Conservation (phyloP, 208 protist genomes). For the Trypanosoma conorhini region DNA sequence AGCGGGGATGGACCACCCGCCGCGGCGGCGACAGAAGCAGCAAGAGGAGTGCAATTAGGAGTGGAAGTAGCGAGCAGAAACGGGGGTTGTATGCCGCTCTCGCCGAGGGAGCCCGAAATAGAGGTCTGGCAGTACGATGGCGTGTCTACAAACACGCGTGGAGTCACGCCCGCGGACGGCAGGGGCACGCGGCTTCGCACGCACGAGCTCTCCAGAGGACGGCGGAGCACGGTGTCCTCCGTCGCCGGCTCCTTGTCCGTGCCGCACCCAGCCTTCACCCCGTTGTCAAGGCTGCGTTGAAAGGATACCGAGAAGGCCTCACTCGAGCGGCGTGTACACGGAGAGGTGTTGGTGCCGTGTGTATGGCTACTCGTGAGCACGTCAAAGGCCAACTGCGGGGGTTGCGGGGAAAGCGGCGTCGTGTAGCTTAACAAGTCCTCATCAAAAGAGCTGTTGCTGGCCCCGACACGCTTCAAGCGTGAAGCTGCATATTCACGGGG, state of each 20-base stretch:
- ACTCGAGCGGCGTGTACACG: not conserved
- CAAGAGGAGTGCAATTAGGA: not conserved
- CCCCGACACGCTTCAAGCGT: not conserved
- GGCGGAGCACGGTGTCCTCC: not conserved
- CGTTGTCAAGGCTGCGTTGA: not conserved
- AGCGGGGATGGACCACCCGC: not conserved
- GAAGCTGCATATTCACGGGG: not conserved
- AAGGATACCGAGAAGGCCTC: not conserved
- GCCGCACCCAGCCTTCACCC: not conserved
- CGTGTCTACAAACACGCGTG: not conserved
- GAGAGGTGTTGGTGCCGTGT: not conserved
- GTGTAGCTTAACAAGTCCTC: constrained; percentile 12
- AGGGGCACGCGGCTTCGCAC: not conserved
- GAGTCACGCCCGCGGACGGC: not conserved
- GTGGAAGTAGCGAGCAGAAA: not conserved
- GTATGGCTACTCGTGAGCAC: constrained; percentile 12
- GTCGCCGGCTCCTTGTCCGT: not conserved
- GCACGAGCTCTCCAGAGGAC: not conserved
- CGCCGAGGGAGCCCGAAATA: not conserved
- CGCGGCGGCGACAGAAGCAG: not conserved
- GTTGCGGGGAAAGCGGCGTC: constrained; percentile 11
- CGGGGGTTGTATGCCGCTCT: not conserved
- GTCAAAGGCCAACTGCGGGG: constrained; percentile 16
- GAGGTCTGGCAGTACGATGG: not conserved
- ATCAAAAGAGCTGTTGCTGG: not conserved